A percentile compares a stretch with the other conserved stretches of the same genome.
These are phyloP conservation scores for Cenchrus americanus DNA, from an alignment of 176 grass and related monocot genomes.

Conservation along the genomic window DNA sequence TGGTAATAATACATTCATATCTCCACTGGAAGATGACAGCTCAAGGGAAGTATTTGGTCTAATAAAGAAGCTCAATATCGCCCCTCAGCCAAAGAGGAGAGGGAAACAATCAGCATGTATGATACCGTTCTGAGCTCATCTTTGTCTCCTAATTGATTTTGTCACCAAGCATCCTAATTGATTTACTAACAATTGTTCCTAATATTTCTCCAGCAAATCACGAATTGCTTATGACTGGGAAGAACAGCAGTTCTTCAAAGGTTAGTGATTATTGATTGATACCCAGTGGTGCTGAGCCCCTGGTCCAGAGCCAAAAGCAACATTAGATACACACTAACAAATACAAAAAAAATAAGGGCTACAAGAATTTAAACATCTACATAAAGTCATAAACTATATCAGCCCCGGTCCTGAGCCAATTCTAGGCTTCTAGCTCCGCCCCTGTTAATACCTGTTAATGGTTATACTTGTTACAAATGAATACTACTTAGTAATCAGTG, in stretches of 20 bases:
- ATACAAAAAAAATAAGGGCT: too few relatives aligned
- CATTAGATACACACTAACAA: too few relatives aligned
- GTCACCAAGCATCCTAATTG: not conserved
- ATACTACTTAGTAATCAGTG: not conserved
- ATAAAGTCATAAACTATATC: too few relatives aligned
- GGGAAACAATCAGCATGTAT: constrained; percentile 70
- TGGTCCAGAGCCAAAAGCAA: too few relatives aligned
- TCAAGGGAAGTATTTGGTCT: constrained; percentile 95
- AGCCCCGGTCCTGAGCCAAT: too few relatives aligned
- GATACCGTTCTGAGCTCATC: constrained; percentile 17
- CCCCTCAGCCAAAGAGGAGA: constrained; percentile 74
- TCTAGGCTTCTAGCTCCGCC: too few relatives aligned
- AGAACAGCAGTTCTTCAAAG: constrained; percentile 72
- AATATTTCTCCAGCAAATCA: constrained; percentile 61
- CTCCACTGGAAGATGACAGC: constrained; percentile 72
- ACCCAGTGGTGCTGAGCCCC: too few relatives aligned
- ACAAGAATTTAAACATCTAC: too few relatives aligned
- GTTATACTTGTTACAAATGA: not conserved
- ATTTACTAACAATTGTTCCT: constrained; percentile 25
- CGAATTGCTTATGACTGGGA: constrained; percentile 63
- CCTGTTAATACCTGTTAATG: not conserved
- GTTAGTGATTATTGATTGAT: constrained; percentile 33
- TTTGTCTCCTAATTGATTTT: constrained; percentile 1
- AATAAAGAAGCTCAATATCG: constrained; percentile 95
- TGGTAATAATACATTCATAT: constrained; percentile 51